Base-by-base conservation (phyloP, 306 rosid species). In the Echinosophora koreensis region DNA sequence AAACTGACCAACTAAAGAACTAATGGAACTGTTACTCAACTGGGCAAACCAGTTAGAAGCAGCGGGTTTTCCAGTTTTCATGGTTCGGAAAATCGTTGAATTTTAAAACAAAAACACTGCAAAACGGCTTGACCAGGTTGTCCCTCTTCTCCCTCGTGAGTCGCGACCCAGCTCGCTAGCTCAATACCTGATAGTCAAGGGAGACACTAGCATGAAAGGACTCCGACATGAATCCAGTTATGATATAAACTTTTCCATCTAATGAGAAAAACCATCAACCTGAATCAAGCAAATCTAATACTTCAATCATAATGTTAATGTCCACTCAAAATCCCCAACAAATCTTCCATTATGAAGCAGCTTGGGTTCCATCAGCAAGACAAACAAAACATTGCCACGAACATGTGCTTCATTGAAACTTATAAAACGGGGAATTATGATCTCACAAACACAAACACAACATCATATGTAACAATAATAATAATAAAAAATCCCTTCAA, bases 401-500 rank as follows among this genome's bases (percentile, higher is more conserved):
- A 76, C 61, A 76, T 50, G 76, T 32, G 70, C 64, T 77, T 59
- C 77, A 77, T 60, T 62, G 41, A 35, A 84, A 69, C 65, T 35
- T 35, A 4, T 1, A 35, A 35, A 35, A 35, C 80, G 57, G 74
- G 58, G 42, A 30, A 78, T 82, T 83, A 59, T 76, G 74, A 71
- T 77, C 78, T 84, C 84, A 58, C 81, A 71, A 44, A 76, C 41
- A 61, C 84, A 79, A 39, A 17, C 3, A 30, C 1, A 2, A 30
- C 22, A 30, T 30, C 2, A 30, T 30, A 30, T 22, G 3, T 30
- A 30, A 30, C 32, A 30, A 30, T 30, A 30, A 30, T 30, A 30
- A 28, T 28, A 30, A 30, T 1, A 30, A 30, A 30, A 30, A 1
- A 30, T 30, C 32, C 44, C 71, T 72, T 80, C 65, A 86, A 84